Evolutionary conservation across 73 alveolate species (phyloP).

Genomic region (Stentor roeselii): DNA sequence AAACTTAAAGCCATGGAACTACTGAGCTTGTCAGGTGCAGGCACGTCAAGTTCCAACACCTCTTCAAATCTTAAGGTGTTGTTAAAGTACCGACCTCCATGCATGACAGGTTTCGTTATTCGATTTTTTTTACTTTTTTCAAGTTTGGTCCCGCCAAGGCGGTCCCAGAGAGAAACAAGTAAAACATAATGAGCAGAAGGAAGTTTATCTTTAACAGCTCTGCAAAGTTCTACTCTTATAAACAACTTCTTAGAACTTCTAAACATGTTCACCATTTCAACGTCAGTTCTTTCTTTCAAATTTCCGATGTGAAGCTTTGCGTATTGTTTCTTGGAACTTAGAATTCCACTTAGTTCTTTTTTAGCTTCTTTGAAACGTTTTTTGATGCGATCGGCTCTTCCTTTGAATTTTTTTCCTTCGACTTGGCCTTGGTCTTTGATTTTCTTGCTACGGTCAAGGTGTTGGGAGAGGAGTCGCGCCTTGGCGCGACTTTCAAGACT

Average conservation of each 20-base stretch:
- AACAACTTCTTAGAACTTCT: constrained; percentile 37
- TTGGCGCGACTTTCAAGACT: not conserved
- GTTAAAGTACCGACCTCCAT: constrained; percentile 41
- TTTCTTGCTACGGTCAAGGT: not conserved
- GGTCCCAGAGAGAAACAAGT: constrained; percentile 42
- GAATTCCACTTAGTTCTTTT: not conserved
- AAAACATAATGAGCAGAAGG: constrained; percentile 51
- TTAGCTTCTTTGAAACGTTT: constrained; percentile 1
- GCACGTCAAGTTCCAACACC: constrained; percentile 43
- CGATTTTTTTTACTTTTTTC: constrained; percentile 31
- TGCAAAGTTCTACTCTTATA: constrained; percentile 32
- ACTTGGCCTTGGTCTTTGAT: not conserved
- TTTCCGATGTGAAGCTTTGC: not conserved
- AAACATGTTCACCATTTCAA: constrained; percentile 34
- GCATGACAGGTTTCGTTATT: constrained; percentile 33
- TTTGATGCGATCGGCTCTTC: not conserved
- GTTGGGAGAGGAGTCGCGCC: not conserved
- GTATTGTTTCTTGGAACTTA: not conserved
- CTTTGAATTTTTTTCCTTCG: not conserved
- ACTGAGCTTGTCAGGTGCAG: constrained; percentile 38
- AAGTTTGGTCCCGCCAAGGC: constrained; percentile 49
- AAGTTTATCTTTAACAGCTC: constrained; percentile 56
- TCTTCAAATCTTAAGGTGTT: constrained; percentile 42
- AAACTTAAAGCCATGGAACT: constrained; percentile 58
- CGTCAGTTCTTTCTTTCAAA: constrained; percentile 32